Evolutionary conservation across 371 early-diverging fungal species (phyloP).

Genomic region (Actinomucor elegans): DNA sequence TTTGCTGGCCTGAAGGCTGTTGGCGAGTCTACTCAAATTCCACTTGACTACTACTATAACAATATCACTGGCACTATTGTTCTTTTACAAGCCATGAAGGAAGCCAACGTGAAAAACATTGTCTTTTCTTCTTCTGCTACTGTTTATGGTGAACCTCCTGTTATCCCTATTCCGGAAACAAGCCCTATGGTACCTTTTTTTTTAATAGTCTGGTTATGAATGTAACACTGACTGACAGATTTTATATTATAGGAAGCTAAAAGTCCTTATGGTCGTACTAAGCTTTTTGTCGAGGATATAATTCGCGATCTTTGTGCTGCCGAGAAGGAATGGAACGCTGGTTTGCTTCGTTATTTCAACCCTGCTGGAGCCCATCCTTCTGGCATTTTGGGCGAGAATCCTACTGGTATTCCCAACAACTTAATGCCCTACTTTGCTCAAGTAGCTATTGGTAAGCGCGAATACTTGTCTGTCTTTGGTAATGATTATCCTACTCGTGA

Average conservation of each 20-base stretch:
- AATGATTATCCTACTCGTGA: constrained; percentile 85
- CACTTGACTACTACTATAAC: constrained; percentile 85
- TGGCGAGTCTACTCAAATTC: constrained; percentile 77
- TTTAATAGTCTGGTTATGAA: too few relatives aligned
- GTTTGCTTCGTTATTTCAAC: constrained; percentile 87
- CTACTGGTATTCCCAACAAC: constrained; percentile 81
- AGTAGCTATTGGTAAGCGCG: constrained; percentile 76
- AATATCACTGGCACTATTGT: constrained; percentile 74
- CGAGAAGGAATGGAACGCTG: constrained; percentile 66
- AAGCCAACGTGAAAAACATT: constrained; percentile 61
- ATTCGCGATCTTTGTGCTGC: constrained; percentile 73
- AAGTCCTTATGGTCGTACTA: constrained; percentile 88
- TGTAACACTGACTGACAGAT: neutral
- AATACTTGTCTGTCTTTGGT: constrained; percentile 78
- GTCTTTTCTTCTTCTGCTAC: constrained; percentile 85
- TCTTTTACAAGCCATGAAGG: constrained; percentile 66
- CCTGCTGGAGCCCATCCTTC: constrained; percentile 88
- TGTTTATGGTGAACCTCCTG: constrained; percentile 62
- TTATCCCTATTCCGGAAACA: constrained; percentile 58
- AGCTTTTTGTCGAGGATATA: constrained; percentile 80
- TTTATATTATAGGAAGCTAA: constrained; percentile 50
- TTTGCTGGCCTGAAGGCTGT: constrained; percentile 86
- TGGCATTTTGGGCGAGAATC: constrained; percentile 88
- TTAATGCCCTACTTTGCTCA: constrained; percentile 87
- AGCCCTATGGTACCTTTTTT: constrained; percentile 39